These are phyloP conservation scores for Corynespora cassiicola DNA, from an alignment of 2,329 filamentous ascomycete species.

Conservation along the genomic window DNA sequence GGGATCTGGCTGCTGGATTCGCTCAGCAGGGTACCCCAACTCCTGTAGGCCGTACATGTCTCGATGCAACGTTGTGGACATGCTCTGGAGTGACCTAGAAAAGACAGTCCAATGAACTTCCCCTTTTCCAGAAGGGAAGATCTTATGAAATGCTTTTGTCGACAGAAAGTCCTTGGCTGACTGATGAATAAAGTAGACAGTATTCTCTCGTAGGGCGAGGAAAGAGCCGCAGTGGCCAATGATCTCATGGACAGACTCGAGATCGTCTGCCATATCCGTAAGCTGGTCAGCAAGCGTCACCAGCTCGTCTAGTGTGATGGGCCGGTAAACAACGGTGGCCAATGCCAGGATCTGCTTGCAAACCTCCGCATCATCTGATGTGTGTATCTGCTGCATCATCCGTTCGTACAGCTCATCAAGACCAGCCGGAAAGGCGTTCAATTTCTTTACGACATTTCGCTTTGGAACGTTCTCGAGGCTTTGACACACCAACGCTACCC, in stretches of 20 bases:
- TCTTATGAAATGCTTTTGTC: background rate
- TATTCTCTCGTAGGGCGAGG: conserved; percentile 15
- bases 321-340: conserved; percentile 40
- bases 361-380: conserved; percentile 31
- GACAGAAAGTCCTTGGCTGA: conserved; percentile 50
- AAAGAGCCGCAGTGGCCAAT: conserved; percentile 47
- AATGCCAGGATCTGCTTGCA: conserved; percentile 47
- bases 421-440: conserved; percentile 41
- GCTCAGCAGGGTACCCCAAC: conserved; percentile 17
- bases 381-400: conserved; percentile 47
- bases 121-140: conserved; percentile 11
- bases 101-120: conserved; percentile 5
- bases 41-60: conserved; percentile 26
- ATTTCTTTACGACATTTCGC: conserved; percentile 17
- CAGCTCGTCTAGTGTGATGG: conserved; percentile 48
- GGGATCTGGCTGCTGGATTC: conserved; percentile 23
- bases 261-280: conserved; percentile 11
- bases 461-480: conserved; percentile 29
- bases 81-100: conserved; percentile 34
- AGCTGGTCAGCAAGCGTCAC: conserved; percentile 21
- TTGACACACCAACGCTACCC: conserved; percentile 36
- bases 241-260: conserved; percentile 24
- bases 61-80: conserved; percentile 20
- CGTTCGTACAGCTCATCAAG: conserved; percentile 47
- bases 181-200: conserved; percentile 35